Conservation (phyloP, 2,329 filamentous ascomycete species). For the Xylaria hypoxylon region DNA sequence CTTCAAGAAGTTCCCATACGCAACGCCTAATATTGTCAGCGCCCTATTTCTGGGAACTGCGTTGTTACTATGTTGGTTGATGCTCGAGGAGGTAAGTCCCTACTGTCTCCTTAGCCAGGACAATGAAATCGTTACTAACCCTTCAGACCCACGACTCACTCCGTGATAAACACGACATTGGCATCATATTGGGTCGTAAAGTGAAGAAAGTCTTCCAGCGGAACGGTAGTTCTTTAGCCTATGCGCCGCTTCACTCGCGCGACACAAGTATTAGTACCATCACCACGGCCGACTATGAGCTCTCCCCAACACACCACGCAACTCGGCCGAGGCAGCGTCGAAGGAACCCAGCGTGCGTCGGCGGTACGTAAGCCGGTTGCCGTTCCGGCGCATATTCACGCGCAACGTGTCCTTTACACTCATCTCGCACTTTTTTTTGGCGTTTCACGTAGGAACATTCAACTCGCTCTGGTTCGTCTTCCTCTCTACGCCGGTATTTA, state of each 20-base stretch:
- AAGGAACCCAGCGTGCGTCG: conserved; percentile 40
- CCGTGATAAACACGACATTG: conserved; percentile 56
- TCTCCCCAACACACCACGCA: conserved; percentile 45
- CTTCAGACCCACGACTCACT: conserved; percentile 61
- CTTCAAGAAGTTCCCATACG: conserved; percentile 64
- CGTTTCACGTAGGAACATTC: conserved; percentile 80
- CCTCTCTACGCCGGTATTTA: conserved; percentile 75
- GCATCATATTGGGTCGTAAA: conserved; percentile 55
- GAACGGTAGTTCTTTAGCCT: conserved; percentile 44
- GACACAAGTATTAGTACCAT: conserved; percentile 45
- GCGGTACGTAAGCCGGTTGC: conserved; percentile 60
- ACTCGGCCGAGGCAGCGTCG: conserved; percentile 35
- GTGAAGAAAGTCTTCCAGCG: conserved; percentile 50
- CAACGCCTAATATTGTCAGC: conserved; percentile 66
- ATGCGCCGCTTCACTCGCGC: conserved; percentile 52
- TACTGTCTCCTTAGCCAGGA: background rate
- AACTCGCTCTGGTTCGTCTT: conserved; percentile 82
- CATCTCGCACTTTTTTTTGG: conserved; percentile 74
- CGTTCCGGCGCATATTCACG: conserved; percentile 67
- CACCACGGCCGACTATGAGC: conserved; percentile 45
- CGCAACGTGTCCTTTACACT: conserved; percentile 67
- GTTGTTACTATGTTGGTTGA: conserved; percentile 60
- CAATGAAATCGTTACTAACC: conserved; percentile 28
- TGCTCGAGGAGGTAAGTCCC: conserved; percentile 61
- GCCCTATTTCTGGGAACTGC: conserved; percentile 60